phyloP scores from a whole-genome alignment of 2,329 filamentous ascomycete genomes.

The Aureobasidium sp. region DNA sequence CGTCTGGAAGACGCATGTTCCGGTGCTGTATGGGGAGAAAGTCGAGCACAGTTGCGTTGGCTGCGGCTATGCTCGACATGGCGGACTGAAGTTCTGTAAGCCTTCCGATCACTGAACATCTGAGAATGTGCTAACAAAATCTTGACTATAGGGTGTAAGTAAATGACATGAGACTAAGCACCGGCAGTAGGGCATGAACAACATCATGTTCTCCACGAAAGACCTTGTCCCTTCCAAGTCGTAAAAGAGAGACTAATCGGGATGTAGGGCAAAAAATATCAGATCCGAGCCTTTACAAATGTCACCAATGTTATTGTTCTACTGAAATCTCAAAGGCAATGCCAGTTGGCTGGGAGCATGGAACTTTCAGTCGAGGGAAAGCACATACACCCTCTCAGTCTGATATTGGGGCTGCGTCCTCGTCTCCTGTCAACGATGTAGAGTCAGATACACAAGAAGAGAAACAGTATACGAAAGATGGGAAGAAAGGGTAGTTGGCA shows the following conservation, averaged over 20 bases:
- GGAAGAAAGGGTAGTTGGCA: background rate
- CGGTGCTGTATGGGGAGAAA: background rate
- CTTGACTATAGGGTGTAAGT: too few species aligned
- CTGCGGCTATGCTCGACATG: background rate
- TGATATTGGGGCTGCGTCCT: background rate
- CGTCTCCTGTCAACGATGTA: too few species aligned
- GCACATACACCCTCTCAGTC: background rate
- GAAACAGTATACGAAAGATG: background rate
- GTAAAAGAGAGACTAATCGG: background rate
- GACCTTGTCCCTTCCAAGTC: too few species aligned
- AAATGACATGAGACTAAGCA: too few species aligned
- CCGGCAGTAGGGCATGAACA: too few species aligned
- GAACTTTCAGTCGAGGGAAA: too few species aligned
- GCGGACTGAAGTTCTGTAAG: background rate
- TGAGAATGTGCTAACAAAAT: too few species aligned
- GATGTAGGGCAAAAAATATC: background rate
- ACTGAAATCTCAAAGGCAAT: background rate
- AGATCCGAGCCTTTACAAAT: background rate
- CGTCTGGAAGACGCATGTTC: background rate
- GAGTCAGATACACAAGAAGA: background rate
- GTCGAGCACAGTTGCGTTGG: background rate
- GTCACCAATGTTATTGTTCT: background rate
- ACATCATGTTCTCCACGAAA: too few species aligned
- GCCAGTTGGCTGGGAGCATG: background rate
- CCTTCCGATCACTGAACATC: too few species aligned